Evolutionary conservation across 805 yeast species (phyloP), one percentile per base, ranked within the genome.

Genomic region (Cyberlindnera saturnus): DNA sequence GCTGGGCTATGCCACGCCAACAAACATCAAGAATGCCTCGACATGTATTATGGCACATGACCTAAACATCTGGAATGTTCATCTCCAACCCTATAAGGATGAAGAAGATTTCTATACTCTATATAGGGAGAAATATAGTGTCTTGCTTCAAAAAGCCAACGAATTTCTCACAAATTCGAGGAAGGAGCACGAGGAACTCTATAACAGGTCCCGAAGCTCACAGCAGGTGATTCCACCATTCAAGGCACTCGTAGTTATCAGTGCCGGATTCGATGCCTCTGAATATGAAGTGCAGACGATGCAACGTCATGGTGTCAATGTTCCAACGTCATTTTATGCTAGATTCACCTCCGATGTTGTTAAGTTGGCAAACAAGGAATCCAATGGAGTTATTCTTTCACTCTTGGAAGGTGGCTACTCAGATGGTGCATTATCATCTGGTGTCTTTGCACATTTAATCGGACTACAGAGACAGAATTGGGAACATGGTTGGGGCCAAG

Each of bases 241-340:
- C 59, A 74, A 72, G 48, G 76, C 80, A 1, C 50, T 86, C 46
- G 76, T 87, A 3, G 73, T 82, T n/a, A 70, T 86, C 1, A 85
- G 95, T 36, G 90, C 95, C 0, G 96, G 96, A 2, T 87, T 86
- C 59, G 96, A 86, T 64, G 95, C 93, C 3, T 79, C 86, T 15
- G 96, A 86, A 58, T 81, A 75, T 60, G 96, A 86, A 57, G 81
- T 80, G 45, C 77, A 77, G n/a, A 76, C 81, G 39, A 87, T 86
- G 95, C 95, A 86, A 62, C 69, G 95, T 42, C 95, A 87, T 59
- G 78, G 79, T 0, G 86, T 83, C 20, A 80, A 82, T 53, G 88
- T 86, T 10, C 96, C 96, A 4, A 85, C 95, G 0, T 75, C 82
- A 16, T 86, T 87, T 56, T 86, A 82, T 59, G 73, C 85, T 16